These are phyloP conservation scores for Heterobasidion irregulare DNA, from an alignment of 1,284 basidiomycete genomes.

Conservation along the genomic window DNA sequence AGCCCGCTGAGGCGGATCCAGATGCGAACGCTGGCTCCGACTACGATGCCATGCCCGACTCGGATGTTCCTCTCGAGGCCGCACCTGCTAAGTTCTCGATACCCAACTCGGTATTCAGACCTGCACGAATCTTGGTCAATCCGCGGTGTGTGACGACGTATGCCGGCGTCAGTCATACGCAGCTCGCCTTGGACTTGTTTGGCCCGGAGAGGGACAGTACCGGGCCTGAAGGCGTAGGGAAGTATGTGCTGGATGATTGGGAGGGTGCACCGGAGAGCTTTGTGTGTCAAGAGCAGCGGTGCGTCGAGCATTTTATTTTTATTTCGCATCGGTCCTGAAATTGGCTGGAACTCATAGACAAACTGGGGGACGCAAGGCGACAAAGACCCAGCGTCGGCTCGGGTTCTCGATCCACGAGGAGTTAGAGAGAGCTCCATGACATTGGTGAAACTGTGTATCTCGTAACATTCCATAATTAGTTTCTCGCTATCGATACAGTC, in stretches of 20 bases:
- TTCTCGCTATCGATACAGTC: no score
- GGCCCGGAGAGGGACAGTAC: slow-evolving; percentile 62
- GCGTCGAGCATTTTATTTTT: slow-evolving; percentile 10
- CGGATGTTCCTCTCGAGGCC: slow-evolving; percentile 34
- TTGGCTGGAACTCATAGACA: slow-evolving; percentile 34
- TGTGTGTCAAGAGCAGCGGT: slow-evolving; percentile 93
- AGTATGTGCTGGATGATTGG: slow-evolving; percentile 89
- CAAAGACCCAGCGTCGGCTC: slow-evolving; percentile 83
- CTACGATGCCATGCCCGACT: slow-evolving; percentile 80
- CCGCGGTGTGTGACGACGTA: slow-evolving; percentile 95
- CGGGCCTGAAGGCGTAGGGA: slow-evolving; percentile 38
- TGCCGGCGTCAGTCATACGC: slow-evolving; percentile 89
- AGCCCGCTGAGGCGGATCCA: slow-evolving; percentile 34
- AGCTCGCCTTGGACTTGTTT: slow-evolving; percentile 86
- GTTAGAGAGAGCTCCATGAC: slow-evolving; percentile 22
- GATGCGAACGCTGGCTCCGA: slow-evolving; percentile 83
- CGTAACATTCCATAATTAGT: not conserved
- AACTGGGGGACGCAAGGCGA: slow-evolving; percentile 84
- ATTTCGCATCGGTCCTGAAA: not conserved
- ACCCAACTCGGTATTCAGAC: slow-evolving; percentile 82
- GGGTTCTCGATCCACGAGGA: slow-evolving; percentile 81
- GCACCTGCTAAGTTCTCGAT: slow-evolving; percentile 45
- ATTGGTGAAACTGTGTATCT: not conserved
- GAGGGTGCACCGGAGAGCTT: slow-evolving; percentile 90
- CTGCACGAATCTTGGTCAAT: slow-evolving; percentile 88